These are phyloP conservation scores for Fonsecaea erecta DNA, from an alignment of 2,329 filamentous ascomycete genomes.

Conservation along the genomic window DNA sequence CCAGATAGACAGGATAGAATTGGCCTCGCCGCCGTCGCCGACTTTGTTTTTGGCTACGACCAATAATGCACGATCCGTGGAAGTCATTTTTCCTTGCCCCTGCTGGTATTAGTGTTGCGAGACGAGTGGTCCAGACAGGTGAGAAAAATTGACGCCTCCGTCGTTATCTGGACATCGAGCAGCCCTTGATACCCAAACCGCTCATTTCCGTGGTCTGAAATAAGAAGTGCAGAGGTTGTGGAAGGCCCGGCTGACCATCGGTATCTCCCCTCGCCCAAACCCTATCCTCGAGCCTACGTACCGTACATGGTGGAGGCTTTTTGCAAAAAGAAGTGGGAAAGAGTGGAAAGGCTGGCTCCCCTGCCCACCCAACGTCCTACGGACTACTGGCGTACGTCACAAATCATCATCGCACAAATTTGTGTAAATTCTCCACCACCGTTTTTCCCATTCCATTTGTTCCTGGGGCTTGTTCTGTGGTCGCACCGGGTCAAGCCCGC, in stretches of 20 bases:
- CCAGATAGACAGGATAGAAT: conserved; percentile 18
- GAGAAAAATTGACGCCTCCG: neutral
- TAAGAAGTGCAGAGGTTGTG: neutral
- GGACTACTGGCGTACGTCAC: neutral
- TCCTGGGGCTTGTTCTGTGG: neutral
- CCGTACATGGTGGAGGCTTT: neutral
- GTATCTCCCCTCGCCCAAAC: neutral
- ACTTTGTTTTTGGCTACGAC: neutral
- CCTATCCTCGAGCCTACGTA: neutral
- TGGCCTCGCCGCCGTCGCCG: neutral
- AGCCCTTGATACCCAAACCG: neutral
- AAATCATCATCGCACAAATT: conserved; percentile 1
- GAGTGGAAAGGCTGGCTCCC: conserved; percentile 3
- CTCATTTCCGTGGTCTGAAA: conserved; percentile 1
- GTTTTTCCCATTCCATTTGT: neutral
- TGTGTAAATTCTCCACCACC: neutral
- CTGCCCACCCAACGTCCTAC: neutral
- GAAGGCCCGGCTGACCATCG: neutral
- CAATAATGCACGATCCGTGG: neutral
- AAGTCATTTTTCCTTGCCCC: neutral
- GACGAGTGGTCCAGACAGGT: neutral
- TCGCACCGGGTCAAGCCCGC: neutral
- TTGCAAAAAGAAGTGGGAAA: neutral
- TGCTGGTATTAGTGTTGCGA: neutral
- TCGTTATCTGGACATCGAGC: neutral